Percentiles rank a stretch among this genome's conserved stretches.
These are phyloP conservation scores for Symmetrospora coprosmae DNA, from an alignment of 768 basidiomycete genomes.

Conservation along the genomic window DNA sequence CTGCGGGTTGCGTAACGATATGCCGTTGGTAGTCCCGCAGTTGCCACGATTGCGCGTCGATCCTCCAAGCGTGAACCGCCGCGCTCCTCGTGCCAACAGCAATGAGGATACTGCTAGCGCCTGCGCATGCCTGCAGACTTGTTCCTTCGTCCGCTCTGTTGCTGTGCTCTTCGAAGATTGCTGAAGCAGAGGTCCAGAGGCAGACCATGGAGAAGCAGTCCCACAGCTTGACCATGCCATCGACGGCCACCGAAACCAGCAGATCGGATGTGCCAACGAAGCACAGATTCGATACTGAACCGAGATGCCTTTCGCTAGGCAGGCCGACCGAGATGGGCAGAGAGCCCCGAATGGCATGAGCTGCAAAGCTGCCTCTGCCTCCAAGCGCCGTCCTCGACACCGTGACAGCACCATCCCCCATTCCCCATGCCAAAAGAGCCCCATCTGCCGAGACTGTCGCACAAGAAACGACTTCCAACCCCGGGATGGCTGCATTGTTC, in stretches of 20 bases:
- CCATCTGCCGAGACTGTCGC: slow-evolving; percentile 7
- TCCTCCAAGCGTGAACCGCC: not conserved
- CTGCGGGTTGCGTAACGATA: no score
- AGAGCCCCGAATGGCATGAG: not conserved
- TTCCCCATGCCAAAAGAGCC: not conserved
- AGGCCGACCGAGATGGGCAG: not conserved
- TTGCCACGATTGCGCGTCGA: slow-evolving; percentile 5
- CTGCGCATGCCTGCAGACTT: no score
- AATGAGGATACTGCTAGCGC: no score
- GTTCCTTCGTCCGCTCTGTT: no score
- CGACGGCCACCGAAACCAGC: not conserved
- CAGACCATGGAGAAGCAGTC: not conserved
- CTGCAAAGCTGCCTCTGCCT: not conserved
- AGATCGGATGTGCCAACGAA: not conserved
- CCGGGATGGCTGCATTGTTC: not conserved
- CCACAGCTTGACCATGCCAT: slow-evolving; percentile 17
- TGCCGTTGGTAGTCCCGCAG: no score
- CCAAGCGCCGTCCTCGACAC: no score
- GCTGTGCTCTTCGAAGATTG: no score
- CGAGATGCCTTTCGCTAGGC: no score
- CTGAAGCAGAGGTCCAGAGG: slow-evolving; percentile 5
- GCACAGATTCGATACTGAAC: not conserved
- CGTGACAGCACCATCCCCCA: no score
- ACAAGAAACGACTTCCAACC: slow-evolving; percentile 3
- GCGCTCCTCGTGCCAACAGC: slow-evolving; percentile 1